A percentile compares a stretch with the other conserved stretches of the same genome.
These are phyloP conservation scores for Quercus dentata DNA, from an alignment of 306 rosid genomes.

Conservation along the genomic window DNA sequence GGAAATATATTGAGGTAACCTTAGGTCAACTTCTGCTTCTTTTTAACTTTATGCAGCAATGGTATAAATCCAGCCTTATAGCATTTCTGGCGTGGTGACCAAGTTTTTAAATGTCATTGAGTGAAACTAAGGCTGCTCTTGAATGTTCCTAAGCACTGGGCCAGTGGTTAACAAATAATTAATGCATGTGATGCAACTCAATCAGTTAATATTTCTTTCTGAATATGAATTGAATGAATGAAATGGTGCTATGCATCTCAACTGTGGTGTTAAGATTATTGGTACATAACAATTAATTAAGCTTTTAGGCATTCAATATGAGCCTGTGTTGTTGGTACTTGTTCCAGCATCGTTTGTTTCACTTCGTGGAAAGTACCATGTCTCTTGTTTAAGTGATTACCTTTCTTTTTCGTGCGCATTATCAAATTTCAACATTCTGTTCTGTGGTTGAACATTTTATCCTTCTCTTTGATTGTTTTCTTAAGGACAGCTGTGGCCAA, in stretches of 20 bases:
- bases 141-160: not conserved
- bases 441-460: not conserved
- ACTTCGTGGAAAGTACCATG: too few relatives aligned
- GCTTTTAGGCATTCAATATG: not conserved
- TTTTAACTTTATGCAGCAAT: not conserved
- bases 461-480: not conserved
- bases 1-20: slow-evolving; percentile 87
- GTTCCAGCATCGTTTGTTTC: not conserved
- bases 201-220: not conserved
- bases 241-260: not conserved
- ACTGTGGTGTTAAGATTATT: not conserved
- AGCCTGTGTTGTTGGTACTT: not conserved
- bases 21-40: not conserved
- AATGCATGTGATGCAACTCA: not conserved
- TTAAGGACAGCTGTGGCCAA: not conserved
- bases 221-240: not conserved
- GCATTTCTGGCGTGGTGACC: not conserved
- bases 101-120: not conserved
- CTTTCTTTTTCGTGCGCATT: not conserved
- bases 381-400: not conserved
- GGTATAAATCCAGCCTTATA: not conserved
- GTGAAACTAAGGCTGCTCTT: not conserved
- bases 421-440: not conserved
- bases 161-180: not conserved
- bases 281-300: not conserved